phyloP scores from a whole-genome alignment of 2,329 filamentous ascomycete species.

The Pyricularia grisea region DNA sequence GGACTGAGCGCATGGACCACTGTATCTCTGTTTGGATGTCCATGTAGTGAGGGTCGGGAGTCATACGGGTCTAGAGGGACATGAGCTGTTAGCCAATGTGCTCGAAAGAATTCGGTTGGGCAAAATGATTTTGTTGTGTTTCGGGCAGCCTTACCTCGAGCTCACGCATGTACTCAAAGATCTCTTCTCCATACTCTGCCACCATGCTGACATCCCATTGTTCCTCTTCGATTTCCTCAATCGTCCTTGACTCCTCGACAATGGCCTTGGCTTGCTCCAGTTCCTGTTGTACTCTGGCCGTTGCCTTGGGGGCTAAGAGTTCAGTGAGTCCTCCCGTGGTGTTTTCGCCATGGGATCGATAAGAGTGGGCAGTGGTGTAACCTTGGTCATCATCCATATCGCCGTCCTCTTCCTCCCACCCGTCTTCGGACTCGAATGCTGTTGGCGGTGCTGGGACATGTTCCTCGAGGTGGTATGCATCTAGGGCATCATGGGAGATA shows the following conservation, averaged over 20 bases:
- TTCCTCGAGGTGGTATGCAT: constrained; percentile 8
- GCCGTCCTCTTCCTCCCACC: constrained; percentile 65
- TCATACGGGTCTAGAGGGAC: constrained; percentile 22
- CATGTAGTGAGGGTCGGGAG: constrained; percentile 93
- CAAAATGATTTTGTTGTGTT: neutral
- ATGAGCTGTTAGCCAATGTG: neutral
- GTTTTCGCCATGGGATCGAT: constrained; percentile 60
- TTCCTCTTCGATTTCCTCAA: constrained; percentile 80
- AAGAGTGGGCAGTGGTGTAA: constrained; percentile 68
- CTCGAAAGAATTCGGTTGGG: no score
- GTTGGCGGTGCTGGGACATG: constrained; percentile 1
- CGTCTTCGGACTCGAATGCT: constrained; percentile 54
- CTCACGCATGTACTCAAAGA: constrained; percentile 83
- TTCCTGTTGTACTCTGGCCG: constrained; percentile 60
- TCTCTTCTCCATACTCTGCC: constrained; percentile 90
- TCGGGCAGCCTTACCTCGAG: constrained; percentile 58
- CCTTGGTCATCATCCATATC: constrained; percentile 60
- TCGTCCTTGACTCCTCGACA: constrained; percentile 56
- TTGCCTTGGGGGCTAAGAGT: constrained; percentile 64
- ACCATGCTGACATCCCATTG: constrained; percentile 95
- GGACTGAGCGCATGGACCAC: constrained; percentile 98
- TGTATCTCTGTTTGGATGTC: constrained; percentile 96
- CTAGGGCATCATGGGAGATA: neutral
- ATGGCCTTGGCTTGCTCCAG: constrained; percentile 55
- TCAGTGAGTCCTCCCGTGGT: constrained; percentile 41